phyloP scores from a whole-genome alignment of 2,329 filamentous ascomycete species.

The Colletotrichum brevisporum region DNA sequence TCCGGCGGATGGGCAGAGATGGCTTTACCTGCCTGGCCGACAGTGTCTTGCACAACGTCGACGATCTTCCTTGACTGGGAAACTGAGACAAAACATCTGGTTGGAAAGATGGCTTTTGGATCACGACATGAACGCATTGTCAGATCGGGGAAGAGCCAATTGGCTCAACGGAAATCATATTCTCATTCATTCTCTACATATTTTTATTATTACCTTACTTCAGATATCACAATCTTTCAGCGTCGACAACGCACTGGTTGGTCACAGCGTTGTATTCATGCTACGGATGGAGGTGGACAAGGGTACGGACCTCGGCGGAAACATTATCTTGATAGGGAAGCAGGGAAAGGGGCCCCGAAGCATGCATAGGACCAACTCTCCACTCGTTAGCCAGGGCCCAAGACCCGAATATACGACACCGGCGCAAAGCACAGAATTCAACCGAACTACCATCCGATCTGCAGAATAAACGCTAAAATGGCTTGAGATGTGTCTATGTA shows the following conservation, averaged over 20 bases:
- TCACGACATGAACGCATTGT: background rate
- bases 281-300: background rate
- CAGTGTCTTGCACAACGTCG: slow-evolving; percentile 26
- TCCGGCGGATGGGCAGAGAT: slow-evolving; percentile 19
- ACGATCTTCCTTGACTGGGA: slow-evolving; percentile 8
- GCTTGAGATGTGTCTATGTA: background rate
- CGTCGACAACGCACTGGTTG: slow-evolving; percentile 3
- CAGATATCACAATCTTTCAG: slow-evolving; percentile 24
- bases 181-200: slow-evolving; percentile 1
- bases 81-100: background rate
- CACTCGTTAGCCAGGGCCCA: slow-evolving; percentile 12
- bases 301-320: background rate
- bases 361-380: background rate
- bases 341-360: too few relatives aligned
- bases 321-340: too few relatives aligned
- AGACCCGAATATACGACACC: slow-evolving; percentile 6
- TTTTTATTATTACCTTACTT: slow-evolving; percentile 1
- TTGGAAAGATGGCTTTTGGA: background rate
- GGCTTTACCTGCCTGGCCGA: slow-evolving; percentile 24
- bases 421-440: background rate
- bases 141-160: background rate
- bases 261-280: slow-evolving; percentile 4
- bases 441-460: slow-evolving; percentile 4
- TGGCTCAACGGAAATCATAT: background rate
- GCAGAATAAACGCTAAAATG: background rate